Evolutionary conservation across 768 basidiomycete species (phyloP).

Genomic region (Auricularia cornea): DNA sequence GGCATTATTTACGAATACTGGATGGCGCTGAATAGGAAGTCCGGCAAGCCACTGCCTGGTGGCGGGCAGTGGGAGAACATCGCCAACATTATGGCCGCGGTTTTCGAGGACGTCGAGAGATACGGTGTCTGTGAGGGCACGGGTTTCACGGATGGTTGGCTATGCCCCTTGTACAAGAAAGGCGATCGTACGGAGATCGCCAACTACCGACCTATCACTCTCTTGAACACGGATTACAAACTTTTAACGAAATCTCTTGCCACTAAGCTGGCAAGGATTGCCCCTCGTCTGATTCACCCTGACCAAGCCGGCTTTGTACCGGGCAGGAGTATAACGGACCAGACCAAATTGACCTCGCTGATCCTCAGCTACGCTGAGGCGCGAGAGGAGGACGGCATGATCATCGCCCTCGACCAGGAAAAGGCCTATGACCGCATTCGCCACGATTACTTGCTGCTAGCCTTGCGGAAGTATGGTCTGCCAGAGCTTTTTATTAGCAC

Average conservation of each 20-base stretch:
- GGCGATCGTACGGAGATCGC: constrained; percentile 4
- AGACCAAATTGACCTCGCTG: constrained; percentile 5
- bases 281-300: constrained; percentile 1
- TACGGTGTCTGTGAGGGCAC: neutral
- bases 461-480: constrained; percentile 3
- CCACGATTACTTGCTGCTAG: constrained; percentile 14
- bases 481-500: constrained; percentile 12
- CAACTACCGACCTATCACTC: constrained; percentile 16
- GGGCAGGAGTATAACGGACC: constrained; percentile 10
- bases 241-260: constrained; percentile 11
- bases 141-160: constrained; percentile 17
- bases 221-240: constrained; percentile 18
- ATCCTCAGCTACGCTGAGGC: constrained; percentile 11
- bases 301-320: constrained; percentile 15
- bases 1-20: neutral
- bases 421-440: neutral
- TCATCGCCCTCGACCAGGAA: constrained; percentile 1
- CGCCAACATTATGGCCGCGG: neutral
- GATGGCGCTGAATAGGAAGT: neutral
- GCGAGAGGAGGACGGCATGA: constrained; percentile 8
- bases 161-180: constrained; percentile 15
- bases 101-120: neutral
- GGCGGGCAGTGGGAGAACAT: neutral
- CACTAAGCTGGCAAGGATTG: constrained; percentile 1
- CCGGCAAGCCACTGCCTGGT: neutral